These are phyloP conservation scores for Neonectria punicea DNA, from an alignment of 2,329 filamentous ascomycete genomes.

Conservation along the genomic window DNA sequence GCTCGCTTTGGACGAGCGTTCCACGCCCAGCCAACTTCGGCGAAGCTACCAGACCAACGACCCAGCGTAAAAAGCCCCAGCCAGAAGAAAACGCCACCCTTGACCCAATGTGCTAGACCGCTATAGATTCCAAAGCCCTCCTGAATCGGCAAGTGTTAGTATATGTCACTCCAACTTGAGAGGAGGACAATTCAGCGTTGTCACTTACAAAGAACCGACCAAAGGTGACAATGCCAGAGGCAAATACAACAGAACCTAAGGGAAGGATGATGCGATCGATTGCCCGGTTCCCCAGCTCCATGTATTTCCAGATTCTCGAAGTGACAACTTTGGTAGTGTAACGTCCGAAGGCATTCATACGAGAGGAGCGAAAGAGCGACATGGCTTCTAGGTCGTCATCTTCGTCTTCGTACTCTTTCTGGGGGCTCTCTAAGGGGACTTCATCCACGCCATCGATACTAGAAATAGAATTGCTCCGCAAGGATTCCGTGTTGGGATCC, in stretches of 20 bases:
- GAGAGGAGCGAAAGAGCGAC: conserved; percentile 43
- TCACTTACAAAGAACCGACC: conserved; percentile 83
- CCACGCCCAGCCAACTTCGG: conserved; percentile 95
- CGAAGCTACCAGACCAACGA: conserved; percentile 90
- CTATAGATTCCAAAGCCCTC: conserved; percentile 78
- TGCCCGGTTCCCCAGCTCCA: conserved; percentile 71
- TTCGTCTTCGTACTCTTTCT: conserved; percentile 62
- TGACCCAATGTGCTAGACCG: conserved; percentile 92
- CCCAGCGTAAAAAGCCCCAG: conserved; percentile 88
- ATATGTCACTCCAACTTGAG: neutral
- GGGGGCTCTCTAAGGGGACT: conserved; percentile 49
- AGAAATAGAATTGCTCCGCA: conserved; percentile 73
- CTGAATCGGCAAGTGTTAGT: conserved; percentile 52
- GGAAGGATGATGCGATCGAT: conserved; percentile 82
- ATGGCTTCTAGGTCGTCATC: conserved; percentile 53
- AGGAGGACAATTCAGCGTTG: neutral
- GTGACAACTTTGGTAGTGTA: conserved; percentile 67
- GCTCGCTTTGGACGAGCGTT: conserved; percentile 75
- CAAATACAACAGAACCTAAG: conserved; percentile 78
- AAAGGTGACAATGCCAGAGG: conserved; percentile 79
- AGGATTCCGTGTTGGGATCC: conserved; percentile 73
- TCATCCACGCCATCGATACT: conserved; percentile 58
- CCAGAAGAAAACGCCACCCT: conserved; percentile 95
- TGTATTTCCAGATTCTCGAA: conserved; percentile 64
- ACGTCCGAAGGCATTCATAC: conserved; percentile 63